Evolutionary conservation across 768 basidiomycete genomes (phyloP).

Genomic region (Collybiopsis luxurians): DNA sequence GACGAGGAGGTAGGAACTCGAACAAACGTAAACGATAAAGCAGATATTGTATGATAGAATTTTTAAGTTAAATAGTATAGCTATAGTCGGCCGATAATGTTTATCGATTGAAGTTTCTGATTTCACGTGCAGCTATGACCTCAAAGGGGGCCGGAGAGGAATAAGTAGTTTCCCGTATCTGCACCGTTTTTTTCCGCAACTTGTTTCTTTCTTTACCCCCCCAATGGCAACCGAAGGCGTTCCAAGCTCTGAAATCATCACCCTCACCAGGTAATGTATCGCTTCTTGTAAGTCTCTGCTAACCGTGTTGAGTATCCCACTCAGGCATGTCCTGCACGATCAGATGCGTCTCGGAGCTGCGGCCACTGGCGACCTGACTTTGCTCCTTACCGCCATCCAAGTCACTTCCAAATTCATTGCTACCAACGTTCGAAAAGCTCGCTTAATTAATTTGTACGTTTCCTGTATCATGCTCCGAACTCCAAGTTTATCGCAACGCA

Average conservation of each 20-base stretch:
- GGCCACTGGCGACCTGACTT: slow-evolving; percentile 91
- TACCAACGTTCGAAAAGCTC: slow-evolving; percentile 94
- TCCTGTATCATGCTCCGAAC: neutral
- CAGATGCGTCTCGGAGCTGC: slow-evolving; percentile 78
- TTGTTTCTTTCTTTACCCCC: slow-evolving; percentile 1
- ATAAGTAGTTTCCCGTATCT: slow-evolving; percentile 9
- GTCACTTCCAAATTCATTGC: slow-evolving; percentile 97
- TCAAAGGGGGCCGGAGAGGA: neutral
- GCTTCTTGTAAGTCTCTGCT: neutral
- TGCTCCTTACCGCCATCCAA: slow-evolving; percentile 94
- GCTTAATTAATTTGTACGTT: slow-evolving; percentile 93
- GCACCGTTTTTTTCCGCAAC: neutral
- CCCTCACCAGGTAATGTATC: slow-evolving; percentile 75
- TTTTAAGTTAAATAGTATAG: slow-evolving; percentile 4
- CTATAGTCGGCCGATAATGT: neutral
- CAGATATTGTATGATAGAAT: slow-evolving; percentile 14
- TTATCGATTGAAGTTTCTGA: slow-evolving; percentile 12
- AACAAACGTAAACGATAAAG: slow-evolving; percentile 65
- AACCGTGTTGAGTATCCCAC: neutral
- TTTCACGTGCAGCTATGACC: neutral
- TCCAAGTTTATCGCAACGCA: slow-evolving; percentile 26
- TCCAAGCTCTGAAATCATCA: slow-evolving; percentile 86
- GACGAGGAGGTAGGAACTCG: slow-evolving; percentile 51
- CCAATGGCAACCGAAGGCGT: slow-evolving; percentile 57
- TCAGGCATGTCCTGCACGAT: slow-evolving; percentile 83